phyloP scores from a whole-genome alignment of 441 rosid genomes.

The Bruguiera hainesii region DNA sequence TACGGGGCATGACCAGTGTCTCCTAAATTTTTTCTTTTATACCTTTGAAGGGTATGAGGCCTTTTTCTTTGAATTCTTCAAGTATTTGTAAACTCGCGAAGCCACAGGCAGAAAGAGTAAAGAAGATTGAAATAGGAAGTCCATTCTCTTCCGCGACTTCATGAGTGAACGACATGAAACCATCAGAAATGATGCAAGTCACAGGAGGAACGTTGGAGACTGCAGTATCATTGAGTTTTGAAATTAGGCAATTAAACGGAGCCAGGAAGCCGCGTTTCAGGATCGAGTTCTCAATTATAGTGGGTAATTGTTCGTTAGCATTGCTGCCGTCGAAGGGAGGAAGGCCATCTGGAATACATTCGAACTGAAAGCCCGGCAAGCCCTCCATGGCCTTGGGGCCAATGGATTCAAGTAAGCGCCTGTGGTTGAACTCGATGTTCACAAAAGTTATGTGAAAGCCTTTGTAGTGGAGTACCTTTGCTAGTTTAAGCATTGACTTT shows the following conservation, averaged over 20 bases:
- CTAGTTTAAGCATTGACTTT: neutral
- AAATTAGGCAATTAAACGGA: neutral
- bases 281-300: too few species aligned
- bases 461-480: neutral
- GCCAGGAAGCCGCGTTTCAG: too few species aligned
- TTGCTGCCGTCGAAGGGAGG: too few species aligned
- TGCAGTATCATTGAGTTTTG: neutral
- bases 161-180: neutral
- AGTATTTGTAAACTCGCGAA: neutral
- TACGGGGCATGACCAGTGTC: too few species aligned
- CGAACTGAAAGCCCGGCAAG: neutral
- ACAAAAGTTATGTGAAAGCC: slow-evolving; percentile 1
- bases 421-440: neutral
- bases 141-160: neutral
- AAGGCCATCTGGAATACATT: neutral
- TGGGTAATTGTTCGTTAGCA: too few species aligned
- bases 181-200: neutral
- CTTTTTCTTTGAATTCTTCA: too few species aligned
- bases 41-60: too few species aligned
- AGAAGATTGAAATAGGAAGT: neutral
- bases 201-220: neutral
- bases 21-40: too few species aligned
- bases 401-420: neutral
- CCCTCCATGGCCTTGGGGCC: too few species aligned
- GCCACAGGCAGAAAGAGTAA: neutral